A percentile compares a stretch with the other conserved stretches of the same genome.
Evolutionary conservation across 2,329 filamentous ascomycete species (phyloP).

Genomic region (Colletotrichum camelliae): DNA sequence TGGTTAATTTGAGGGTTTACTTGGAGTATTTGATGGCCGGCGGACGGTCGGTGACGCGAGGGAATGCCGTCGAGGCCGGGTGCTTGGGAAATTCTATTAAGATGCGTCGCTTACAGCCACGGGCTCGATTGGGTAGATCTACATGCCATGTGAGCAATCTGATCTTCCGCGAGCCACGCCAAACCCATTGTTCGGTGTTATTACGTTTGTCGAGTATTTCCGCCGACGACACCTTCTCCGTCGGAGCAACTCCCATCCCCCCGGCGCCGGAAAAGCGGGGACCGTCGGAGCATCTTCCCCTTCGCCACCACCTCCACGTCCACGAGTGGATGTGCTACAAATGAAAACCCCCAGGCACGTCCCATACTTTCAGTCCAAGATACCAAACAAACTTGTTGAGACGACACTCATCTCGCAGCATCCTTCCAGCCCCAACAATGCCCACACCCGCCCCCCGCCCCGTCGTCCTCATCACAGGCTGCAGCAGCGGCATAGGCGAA

Average conservation of each 20-base stretch:
- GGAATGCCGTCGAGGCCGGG: neutral
- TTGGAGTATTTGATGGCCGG: neutral
- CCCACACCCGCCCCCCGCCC: neutral
- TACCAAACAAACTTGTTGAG: neutral
- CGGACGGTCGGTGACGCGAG: neutral
- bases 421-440: neutral
- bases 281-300: neutral
- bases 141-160: neutral
- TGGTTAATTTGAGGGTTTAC: neutral
- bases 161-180: neutral
- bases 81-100: neutral
- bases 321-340: neutral
- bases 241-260: neutral
- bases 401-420: neutral
- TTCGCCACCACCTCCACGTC: neutral
- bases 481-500: conserved; percentile 22
- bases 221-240: neutral
- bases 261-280: neutral
- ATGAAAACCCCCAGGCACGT: neutral
- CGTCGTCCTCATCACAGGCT: conserved; percentile 16
- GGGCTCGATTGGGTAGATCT: neutral
- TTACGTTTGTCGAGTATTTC: neutral
- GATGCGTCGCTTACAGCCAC: neutral
- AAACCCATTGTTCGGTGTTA: neutral
- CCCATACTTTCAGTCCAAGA: neutral